Evolutionary conservation across 257 asterid genomes (phyloP), one percentile per base, ranked within the genome.

Genomic region (Eustoma russellianum): DNA sequence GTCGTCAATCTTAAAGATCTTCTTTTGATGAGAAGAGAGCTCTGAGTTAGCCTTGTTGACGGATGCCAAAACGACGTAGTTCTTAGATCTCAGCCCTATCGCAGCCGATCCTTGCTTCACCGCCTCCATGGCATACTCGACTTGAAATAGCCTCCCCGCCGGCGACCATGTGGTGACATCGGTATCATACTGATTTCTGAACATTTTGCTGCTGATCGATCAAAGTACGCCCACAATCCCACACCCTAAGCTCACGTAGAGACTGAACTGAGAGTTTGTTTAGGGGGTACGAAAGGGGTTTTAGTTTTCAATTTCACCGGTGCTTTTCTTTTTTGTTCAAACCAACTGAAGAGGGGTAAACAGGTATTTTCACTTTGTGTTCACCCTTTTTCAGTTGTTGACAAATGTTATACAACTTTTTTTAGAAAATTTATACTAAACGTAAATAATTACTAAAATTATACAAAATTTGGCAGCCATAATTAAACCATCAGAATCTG

Each of bases 81-180:
- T 77, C 81, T 85, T 92, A 63, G 99, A 85, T 85, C 97, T 68
- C 76, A 92, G 68, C 41, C 97, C 99, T 46, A 92, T 85, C 60
- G 99, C 97, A 53, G 97, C 97, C 41, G 97, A 85, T 48, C 99
- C 99, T 72, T 88, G 97, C 76, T 92, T 88, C 71, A 87, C 99
- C 40, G 99, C 97, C 72, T 92, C 99, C 99, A 92, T 92, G 9
- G 97, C 94, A 67, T 88, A 92, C 58, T 92, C 99, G 17, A 92
- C 99, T 57, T 92, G 97, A 61, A 92, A 92, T 6, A 92, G 70
- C 61, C 97, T 68, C 64, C 97, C 97, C 50, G 95, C 94, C 69
- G 97, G 98, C 44, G 98, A 83, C 98, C 98, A 92, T 56, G 98
- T 85, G 35, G 98, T 92, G 55, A 92, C 98, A 52, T 92, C 98